Evolutionary conservation across 768 basidiomycete species (phyloP).

Genomic region (Xerocomellus dryophilus): DNA sequence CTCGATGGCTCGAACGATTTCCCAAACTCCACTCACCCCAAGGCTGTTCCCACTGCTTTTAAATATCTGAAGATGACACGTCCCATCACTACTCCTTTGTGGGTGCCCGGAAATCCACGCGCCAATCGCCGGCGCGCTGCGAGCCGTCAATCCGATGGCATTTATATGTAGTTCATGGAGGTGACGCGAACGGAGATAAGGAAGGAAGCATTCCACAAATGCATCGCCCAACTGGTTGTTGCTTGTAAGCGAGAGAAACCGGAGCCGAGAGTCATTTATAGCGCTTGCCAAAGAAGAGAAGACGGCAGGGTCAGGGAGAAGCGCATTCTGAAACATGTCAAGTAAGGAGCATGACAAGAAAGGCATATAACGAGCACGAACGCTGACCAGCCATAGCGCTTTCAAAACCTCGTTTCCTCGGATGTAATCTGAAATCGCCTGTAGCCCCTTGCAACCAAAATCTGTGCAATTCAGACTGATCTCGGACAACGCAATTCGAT

Average conservation of each 20-base stretch:
- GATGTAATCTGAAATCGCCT: constrained; percentile 51
- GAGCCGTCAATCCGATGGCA: constrained; percentile 42
- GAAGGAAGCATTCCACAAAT: constrained; percentile 50
- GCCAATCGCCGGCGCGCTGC: constrained; percentile 43
- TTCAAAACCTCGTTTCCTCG: constrained; percentile 43
- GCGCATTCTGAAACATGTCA: constrained; percentile 38
- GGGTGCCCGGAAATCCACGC: constrained; percentile 47
- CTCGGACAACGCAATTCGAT: constrained; percentile 43
- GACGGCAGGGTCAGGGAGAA: constrained; percentile 36
- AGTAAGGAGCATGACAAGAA: background rate
- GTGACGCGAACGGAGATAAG: constrained; percentile 42
- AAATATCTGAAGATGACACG: constrained; percentile 46
- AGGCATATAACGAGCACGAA: constrained; percentile 31
- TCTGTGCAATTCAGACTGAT: constrained; percentile 54
- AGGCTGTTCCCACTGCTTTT: constrained; percentile 59
- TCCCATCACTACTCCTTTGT: constrained; percentile 9
- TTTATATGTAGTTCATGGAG: constrained; percentile 56
- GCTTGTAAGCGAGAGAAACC: constrained; percentile 48
- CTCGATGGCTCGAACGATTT: constrained; percentile 48
- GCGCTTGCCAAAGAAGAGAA: constrained; percentile 44
- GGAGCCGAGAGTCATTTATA: constrained; percentile 52
- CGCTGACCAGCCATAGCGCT: constrained; percentile 53
- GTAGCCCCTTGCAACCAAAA: constrained; percentile 53
- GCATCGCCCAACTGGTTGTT: constrained; percentile 48
- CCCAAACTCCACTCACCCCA: constrained; percentile 43